A percentile compares a stretch with the other conserved stretches of the same genome.
phyloP scores from a whole-genome alignment of 306 rosid genomes.

The Cicer judaicum region DNA sequence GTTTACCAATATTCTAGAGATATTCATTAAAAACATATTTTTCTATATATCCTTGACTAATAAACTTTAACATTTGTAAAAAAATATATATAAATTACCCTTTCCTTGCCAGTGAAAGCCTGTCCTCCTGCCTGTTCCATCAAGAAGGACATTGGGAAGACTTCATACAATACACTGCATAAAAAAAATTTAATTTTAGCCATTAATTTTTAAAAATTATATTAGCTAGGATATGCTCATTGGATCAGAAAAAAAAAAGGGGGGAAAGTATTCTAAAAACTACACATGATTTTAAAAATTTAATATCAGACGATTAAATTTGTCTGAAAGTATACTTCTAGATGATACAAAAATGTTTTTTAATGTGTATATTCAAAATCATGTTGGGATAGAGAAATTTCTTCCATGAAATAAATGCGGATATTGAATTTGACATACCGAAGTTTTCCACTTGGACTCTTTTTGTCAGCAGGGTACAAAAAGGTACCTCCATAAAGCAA shows the following conservation, averaged over 20 bases:
- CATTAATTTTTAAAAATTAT: slow-evolving; percentile 1
- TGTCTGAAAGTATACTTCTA: too few relatives aligned
- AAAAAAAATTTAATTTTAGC: slow-evolving; percentile 17
- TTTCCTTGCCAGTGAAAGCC: slow-evolving; percentile 83
- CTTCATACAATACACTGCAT: slow-evolving; percentile 86
- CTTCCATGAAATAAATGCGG: not conserved
- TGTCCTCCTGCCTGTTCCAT: slow-evolving; percentile 98
- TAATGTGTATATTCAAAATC: too few relatives aligned
- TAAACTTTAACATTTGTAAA: not conserved
- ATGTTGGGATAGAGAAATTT: too few relatives aligned
- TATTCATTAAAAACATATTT: not conserved
- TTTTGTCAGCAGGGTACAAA: slow-evolving; percentile 95
- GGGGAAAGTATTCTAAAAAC: too few relatives aligned
- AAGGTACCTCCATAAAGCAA: slow-evolving; percentile 95
- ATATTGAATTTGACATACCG: slow-evolving; percentile 60
- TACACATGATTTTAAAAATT: too few relatives aligned
- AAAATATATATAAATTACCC: slow-evolving; percentile 56
- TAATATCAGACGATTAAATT: too few relatives aligned
- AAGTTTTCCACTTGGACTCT: slow-evolving; percentile 95
- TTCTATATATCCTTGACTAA: not conserved
- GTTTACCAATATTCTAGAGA: not conserved
- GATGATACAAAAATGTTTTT: too few relatives aligned
- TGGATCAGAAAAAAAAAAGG: too few relatives aligned
- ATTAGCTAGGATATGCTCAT: slow-evolving; percentile 5
- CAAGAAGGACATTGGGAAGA: slow-evolving; percentile 96